Percentiles rank a stretch among this genome's conserved stretches.
phyloP scores from a whole-genome alignment of 108 stramenopile genomes.

The Cyclotella kingstonii region DNA sequence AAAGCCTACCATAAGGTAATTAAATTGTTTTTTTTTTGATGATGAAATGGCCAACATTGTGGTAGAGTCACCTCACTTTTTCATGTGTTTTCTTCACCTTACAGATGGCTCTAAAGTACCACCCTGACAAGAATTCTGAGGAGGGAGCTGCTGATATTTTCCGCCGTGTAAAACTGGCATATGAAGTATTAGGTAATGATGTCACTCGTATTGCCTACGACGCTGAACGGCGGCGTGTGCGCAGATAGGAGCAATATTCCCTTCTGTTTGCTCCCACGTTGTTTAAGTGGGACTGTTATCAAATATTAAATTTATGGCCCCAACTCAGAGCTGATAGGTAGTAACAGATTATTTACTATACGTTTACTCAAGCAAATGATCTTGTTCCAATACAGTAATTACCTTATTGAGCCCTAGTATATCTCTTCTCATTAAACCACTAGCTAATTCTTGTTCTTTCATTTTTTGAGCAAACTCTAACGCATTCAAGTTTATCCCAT shows the following conservation, averaged over 20 bases:
- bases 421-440: constrained; percentile 45
- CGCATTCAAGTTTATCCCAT: constrained; percentile 53
- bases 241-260: neutral
- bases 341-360: too few species aligned
- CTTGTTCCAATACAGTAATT: constrained; percentile 17
- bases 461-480: constrained; percentile 62
- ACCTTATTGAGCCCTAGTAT: constrained; percentile 48
- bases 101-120: constrained; percentile 65
- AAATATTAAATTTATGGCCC: too few species aligned
- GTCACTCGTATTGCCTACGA: constrained; percentile 62
- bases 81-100: neutral
- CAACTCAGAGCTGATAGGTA: too few species aligned
- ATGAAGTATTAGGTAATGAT: constrained; percentile 68
- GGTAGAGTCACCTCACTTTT: too few species aligned
- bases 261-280: too few species aligned
- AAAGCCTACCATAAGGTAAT: constrained; percentile 72
- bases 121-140: constrained; percentile 76
- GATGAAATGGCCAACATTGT: too few species aligned
- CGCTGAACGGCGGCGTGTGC: constrained; percentile 38
- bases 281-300: too few species aligned
- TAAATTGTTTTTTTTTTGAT: constrained; percentile 7
- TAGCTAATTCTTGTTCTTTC: constrained; percentile 46
- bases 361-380: too few species aligned
- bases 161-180: constrained; percentile 69
- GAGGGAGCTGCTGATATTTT: constrained; percentile 72